phyloP scores from a whole-genome alignment of 805 yeast species.

The Kodamaea nitidulidarum region DNA sequence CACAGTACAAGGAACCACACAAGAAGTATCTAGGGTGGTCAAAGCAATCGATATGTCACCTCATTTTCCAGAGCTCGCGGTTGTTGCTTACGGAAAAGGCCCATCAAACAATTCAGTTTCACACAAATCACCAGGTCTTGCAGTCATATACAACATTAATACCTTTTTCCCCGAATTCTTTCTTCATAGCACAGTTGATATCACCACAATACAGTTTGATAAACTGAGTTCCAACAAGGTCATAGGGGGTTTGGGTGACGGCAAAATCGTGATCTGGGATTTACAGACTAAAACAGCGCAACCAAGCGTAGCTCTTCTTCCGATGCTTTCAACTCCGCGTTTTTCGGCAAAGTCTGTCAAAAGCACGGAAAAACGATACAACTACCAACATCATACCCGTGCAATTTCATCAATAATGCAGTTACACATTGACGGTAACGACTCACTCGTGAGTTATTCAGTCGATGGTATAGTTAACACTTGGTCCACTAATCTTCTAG shows the following conservation, averaged over 20 bases:
- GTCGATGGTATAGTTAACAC: constrained; percentile 26
- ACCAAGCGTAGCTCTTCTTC: constrained; percentile 16
- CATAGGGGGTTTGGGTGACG: constrained; percentile 48
- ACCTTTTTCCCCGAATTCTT: constrained; percentile 32
- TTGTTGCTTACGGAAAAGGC: constrained; percentile 9
- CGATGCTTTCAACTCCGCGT: constrained; percentile 21
- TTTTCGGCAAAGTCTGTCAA: constrained; percentile 13
- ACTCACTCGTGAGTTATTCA: constrained; percentile 19
- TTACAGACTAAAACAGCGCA: constrained; percentile 13
- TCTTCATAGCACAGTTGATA: constrained; percentile 37
- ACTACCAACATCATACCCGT: constrained; percentile 15
- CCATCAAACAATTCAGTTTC: no score
- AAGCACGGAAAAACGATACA: background rate
- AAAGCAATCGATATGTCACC: constrained; percentile 11
- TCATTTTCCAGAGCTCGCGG: constrained; percentile 14
- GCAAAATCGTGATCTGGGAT: constrained; percentile 52
- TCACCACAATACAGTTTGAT: constrained; percentile 40
- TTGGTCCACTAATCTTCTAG: constrained; percentile 34
- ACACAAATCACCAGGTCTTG: constrained; percentile 10
- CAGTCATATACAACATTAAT: constrained; percentile 11
- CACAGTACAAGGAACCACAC: background rate
- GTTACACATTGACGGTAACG: constrained; percentile 18
- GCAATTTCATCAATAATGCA: constrained; percentile 24
- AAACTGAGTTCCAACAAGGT: constrained; percentile 34
- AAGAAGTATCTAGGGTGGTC: constrained; percentile 2